phyloP scores from a whole-genome alignment of 495 filamentous ascomycete genomes.

The Amniculicola lignicola region DNA sequence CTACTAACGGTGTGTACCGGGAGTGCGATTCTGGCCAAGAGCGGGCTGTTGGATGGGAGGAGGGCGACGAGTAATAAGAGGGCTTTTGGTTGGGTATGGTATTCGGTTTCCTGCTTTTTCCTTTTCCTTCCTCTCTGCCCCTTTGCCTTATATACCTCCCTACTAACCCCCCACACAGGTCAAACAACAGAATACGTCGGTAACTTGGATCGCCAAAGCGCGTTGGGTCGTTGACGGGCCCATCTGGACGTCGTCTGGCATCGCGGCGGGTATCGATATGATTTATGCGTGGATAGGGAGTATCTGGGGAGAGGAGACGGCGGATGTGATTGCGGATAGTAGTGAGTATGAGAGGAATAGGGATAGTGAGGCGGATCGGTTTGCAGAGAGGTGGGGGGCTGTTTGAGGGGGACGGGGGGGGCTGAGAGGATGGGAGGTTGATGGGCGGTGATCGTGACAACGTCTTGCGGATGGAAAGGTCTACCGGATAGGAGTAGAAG shows the following conservation, averaged over 20 bases:
- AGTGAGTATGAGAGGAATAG: conserved; percentile 43
- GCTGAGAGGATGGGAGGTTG: too few relatives aligned
- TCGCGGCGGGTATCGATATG: conserved; percentile 66
- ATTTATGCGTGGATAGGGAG: conserved; percentile 52
- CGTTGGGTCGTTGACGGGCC: conserved; percentile 66
- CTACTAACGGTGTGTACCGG: conserved; percentile 40
- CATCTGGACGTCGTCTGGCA: conserved; percentile 62
- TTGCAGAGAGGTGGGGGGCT: conserved; percentile 38
- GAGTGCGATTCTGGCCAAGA: conserved; percentile 26
- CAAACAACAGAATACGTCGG: conserved; percentile 44
- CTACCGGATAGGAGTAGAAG: too few relatives aligned
- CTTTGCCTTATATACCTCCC: conserved; percentile 57
- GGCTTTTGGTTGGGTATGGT: conserved; percentile 32
- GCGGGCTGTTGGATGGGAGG: conserved; percentile 29
- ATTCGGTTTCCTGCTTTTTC: conserved; percentile 33
- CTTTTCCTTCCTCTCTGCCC: conserved; percentile 33
- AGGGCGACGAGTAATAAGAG: conserved; percentile 34
- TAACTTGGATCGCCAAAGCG: conserved; percentile 59
- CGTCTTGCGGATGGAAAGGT: too few relatives aligned
- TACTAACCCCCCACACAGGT: conserved; percentile 50
- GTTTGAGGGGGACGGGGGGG: too few relatives aligned
- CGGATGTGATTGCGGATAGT: conserved; percentile 27
- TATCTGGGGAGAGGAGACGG: conserved; percentile 45
- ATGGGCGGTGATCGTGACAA: too few relatives aligned
- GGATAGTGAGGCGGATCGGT: conserved; percentile 41